Percentiles rank a stretch among this genome's conserved stretches.
Conservation (phyloP, 2,329 filamentous ascomycete genomes). For the Juglanconis juglandina region DNA sequence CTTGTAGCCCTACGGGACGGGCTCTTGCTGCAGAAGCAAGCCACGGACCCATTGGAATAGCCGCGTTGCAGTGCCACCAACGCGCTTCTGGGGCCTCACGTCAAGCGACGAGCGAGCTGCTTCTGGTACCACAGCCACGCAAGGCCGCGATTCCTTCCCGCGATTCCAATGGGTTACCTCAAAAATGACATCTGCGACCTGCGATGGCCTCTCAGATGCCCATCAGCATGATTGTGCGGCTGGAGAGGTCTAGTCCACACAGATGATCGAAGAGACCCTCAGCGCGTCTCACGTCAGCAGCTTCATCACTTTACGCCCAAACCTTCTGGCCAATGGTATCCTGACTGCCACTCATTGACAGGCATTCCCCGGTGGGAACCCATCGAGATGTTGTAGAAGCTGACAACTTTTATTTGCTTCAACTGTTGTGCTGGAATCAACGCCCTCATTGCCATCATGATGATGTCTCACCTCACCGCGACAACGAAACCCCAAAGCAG, state of each 20-base stretch:
- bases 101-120: not conserved
- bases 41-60: slow-evolving; percentile 12
- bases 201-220: not conserved
- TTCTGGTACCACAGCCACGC: slow-evolving; percentile 9
- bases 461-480: not conserved
- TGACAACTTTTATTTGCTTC: not conserved
- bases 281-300: slow-evolving; percentile 17
- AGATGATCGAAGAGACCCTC: not conserved
- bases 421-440: not conserved
- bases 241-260: slow-evolving; percentile 10
- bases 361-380: not conserved
- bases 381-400: not conserved
- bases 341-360: not conserved
- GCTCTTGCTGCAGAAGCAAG: slow-evolving; percentile 3
- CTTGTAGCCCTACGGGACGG: slow-evolving; percentile 8
- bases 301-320: slow-evolving; percentile 4
- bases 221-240: slow-evolving; percentile 9
- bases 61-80: slow-evolving; percentile 15
- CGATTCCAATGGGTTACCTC: slow-evolving; percentile 13
- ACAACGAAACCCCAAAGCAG: not conserved
- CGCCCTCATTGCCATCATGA: not conserved
- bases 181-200: not conserved
- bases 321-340: not conserved
- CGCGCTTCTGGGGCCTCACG: slow-evolving; percentile 9
- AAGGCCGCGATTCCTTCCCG: not conserved